phyloP scores from a whole-genome alignment of 345 rosid genomes.

The Boechera stricta region DNA sequence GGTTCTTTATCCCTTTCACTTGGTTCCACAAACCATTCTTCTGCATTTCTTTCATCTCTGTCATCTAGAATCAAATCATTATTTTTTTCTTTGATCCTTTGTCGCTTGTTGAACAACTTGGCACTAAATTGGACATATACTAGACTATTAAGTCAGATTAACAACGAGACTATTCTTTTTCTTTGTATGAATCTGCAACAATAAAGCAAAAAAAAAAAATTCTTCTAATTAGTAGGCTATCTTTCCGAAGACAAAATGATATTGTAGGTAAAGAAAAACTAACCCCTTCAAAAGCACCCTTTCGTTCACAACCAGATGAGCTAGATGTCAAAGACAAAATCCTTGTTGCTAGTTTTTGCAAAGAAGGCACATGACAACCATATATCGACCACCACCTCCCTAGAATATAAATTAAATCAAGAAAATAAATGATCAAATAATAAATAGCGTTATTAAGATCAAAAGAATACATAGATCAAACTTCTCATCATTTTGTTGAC shows the following conservation, averaged over 20 bases:
- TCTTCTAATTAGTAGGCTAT: too few relatives aligned
- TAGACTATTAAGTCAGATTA: background rate
- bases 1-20: too few relatives aligned
- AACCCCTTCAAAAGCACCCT: conserved; percentile 4
- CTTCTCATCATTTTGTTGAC: too few relatives aligned
- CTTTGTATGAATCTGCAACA: background rate
- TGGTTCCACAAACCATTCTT: too few relatives aligned
- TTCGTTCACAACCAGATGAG: conserved; percentile 16
- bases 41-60: too few relatives aligned
- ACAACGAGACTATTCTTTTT: background rate
- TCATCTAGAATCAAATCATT: background rate
- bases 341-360: background rate
- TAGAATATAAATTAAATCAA: too few relatives aligned
- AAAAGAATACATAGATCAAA: too few relatives aligned
- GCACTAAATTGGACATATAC: background rate
- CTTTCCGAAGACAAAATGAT: too few relatives aligned
- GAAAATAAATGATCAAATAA: too few relatives aligned
- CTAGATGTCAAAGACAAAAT: conserved; percentile 11
- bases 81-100: background rate
- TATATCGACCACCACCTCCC: too few relatives aligned
- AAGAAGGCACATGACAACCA: too few relatives aligned
- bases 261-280: background rate
- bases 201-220: background rate
- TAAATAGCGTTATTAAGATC: too few relatives aligned
- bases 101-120: background rate